These are phyloP conservation scores for Passalora sequoiae DNA, from an alignment of 2,329 filamentous ascomycete genomes.

Conservation along the genomic window DNA sequence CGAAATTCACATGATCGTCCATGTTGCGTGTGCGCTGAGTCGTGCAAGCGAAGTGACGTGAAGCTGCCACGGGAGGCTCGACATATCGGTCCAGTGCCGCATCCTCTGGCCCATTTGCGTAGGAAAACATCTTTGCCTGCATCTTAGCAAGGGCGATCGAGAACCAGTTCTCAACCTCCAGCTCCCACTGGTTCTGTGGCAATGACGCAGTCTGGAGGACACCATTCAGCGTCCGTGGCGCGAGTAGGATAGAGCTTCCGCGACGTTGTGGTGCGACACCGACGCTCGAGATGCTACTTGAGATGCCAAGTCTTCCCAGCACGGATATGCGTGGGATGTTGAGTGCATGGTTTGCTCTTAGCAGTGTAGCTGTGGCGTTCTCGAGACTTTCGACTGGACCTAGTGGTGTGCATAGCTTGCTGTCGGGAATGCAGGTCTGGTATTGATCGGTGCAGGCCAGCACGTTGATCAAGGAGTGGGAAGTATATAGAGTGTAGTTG, in stretches of 20 bases:
- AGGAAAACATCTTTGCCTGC: neutral
- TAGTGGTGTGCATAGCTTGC: neutral
- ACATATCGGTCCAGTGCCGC: neutral
- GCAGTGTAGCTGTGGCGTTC: neutral
- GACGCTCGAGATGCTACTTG: neutral
- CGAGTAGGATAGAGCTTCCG: neutral
- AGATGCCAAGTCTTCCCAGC: neutral
- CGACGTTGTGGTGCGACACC: neutral
- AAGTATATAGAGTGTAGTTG: neutral
- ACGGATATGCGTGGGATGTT: neutral
- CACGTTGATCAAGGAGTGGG: neutral
- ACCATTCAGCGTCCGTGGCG: neutral
- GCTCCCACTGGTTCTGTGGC: neutral
- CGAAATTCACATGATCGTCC: constrained; percentile 1
- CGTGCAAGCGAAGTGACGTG: neutral
- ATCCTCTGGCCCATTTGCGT: constrained; percentile 1
- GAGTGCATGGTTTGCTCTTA: neutral
- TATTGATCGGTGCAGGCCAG: constrained; percentile 2
- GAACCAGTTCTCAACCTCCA: constrained; percentile 1
- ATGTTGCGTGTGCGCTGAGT: neutral
- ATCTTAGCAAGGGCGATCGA: constrained; percentile 3
- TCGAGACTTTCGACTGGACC: neutral
- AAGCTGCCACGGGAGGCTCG: neutral
- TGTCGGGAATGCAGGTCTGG: neutral
- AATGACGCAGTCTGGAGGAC: neutral